Percentiles rank a stretch among this genome's conserved stretches.
phyloP scores from a whole-genome alignment of 768 basidiomycete species.

The Lactifluus echinatus region DNA sequence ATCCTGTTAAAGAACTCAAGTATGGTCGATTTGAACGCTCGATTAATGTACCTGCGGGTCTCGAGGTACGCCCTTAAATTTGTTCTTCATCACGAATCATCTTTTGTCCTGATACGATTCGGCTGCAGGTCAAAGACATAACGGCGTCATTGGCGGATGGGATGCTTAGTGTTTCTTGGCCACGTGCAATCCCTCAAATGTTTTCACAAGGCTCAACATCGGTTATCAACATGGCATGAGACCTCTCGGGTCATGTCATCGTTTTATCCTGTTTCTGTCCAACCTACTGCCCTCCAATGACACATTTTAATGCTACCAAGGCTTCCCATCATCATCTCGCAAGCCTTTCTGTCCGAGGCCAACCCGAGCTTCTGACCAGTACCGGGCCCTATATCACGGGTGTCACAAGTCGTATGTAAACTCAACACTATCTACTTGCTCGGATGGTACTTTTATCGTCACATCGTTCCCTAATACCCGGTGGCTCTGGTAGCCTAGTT shows the following conservation, averaged over 20 bases:
- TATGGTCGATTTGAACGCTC: conserved; percentile 21
- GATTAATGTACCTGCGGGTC: conserved; percentile 15
- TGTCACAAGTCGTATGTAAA: background rate
- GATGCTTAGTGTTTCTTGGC: conserved; percentile 21
- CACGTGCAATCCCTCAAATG: background rate
- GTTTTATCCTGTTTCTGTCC: no score
- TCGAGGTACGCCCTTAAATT: conserved; percentile 11
- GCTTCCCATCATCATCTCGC: background rate
- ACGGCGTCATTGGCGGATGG: conserved; percentile 17
- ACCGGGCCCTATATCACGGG: background rate
- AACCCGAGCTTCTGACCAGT: background rate
- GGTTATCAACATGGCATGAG: conserved; percentile 5
- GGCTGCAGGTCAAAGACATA: conserved; percentile 18
- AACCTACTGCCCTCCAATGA: background rate
- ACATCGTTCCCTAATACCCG: background rate
- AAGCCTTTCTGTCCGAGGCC: background rate
- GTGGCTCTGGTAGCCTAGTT: background rate
- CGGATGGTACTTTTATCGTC: background rate
- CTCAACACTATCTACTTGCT: background rate
- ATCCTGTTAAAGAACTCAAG: conserved; percentile 19
- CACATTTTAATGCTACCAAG: background rate
- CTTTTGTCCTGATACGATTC: conserved; percentile 3
- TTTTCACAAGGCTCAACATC: background rate
- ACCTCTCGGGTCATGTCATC: background rate
- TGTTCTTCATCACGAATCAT: background rate